phyloP scores from a whole-genome alignment of 2,329 filamentous ascomycete genomes.

The Berkeleyomyces rouxiae region DNA sequence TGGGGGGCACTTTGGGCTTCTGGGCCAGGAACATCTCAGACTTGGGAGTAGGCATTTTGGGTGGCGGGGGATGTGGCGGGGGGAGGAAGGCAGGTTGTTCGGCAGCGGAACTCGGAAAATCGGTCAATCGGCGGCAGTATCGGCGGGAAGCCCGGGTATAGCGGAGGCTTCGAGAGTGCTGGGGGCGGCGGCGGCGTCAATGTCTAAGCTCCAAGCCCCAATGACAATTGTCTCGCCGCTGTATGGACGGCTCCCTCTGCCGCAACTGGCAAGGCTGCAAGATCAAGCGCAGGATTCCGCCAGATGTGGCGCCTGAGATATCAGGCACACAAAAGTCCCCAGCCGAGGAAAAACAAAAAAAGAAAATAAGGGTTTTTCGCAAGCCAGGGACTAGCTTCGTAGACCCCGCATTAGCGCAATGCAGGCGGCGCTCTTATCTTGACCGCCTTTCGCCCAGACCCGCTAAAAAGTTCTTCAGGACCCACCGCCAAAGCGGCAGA shows the following conservation, averaged over 20 bases:
- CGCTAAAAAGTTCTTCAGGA: slow-evolving; percentile 15
- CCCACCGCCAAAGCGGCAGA: slow-evolving; percentile 23
- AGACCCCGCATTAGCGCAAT: not conserved
- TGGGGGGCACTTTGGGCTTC: slow-evolving; percentile 67
- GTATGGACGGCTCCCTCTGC: not conserved
- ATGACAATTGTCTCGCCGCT: not conserved
- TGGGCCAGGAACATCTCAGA: slow-evolving; percentile 66
- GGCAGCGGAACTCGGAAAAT: not conserved
- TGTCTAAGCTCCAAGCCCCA: not conserved
- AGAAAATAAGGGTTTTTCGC: not conserved
- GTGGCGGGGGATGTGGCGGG: not conserved
- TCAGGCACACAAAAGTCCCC: not conserved
- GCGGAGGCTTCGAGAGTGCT: not conserved
- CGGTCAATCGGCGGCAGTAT: not conserved
- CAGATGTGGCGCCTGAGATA: not conserved
- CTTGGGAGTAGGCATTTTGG: slow-evolving; percentile 63
- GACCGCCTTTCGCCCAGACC: slow-evolving; percentile 21
- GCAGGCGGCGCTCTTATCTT: slow-evolving; percentile 13
- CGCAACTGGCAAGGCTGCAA: not conserved
- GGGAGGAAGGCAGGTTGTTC: not conserved
- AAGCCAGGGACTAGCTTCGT: not conserved
- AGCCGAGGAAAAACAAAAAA: not conserved
- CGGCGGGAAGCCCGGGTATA: not conserved
- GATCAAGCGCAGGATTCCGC: no score
- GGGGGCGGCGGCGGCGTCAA: not conserved